A percentile compares a stretch with the other conserved stretches of the same genome.
Conservation (phyloP, 2,329 filamentous ascomycete genomes). For the Microdochium bolleyi region DNA sequence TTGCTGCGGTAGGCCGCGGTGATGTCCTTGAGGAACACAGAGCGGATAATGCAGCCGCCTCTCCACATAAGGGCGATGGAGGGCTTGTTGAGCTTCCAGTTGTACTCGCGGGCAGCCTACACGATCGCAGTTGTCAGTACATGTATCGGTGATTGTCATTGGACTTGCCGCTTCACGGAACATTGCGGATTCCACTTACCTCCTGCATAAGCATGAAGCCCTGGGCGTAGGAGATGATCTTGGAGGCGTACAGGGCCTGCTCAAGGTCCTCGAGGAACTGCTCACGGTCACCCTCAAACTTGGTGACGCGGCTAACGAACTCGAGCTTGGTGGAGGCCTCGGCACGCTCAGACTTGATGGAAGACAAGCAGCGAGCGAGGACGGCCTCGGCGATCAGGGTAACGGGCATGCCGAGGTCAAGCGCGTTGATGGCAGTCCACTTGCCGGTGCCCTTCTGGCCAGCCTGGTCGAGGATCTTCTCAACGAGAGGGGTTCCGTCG, state of each 20-base stretch:
- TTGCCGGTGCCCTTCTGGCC: conserved; percentile 99
- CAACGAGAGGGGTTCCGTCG: conserved; percentile 80
- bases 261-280: conserved; percentile 95
- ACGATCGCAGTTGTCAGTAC: conserved; percentile 3
- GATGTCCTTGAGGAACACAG: conserved; percentile 99
- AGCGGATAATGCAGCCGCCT: conserved; percentile 99
- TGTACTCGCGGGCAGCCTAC: conserved; percentile 88
- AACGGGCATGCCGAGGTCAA: conserved; percentile 97
- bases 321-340: conserved; percentile 73
- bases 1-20: conserved; percentile 92
- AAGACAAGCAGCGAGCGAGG: conserved; percentile 87
- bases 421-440: conserved; percentile 98
- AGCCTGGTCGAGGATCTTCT: conserved; percentile 98
- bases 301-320: conserved; percentile 63
- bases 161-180: not conserved
- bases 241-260: conserved; percentile 97
- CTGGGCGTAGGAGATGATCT: conserved; percentile 99
- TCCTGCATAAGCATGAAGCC: conserved; percentile 99
- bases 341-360: conserved; percentile 86
- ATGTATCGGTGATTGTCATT: conserved; percentile 13
- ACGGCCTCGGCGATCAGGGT: conserved; percentile 97
- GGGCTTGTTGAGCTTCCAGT: conserved; percentile 99
- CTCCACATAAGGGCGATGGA: conserved; percentile 99
- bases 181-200: conserved; percentile 41
- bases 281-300: conserved; percentile 84